Evolutionary conservation across 352 stramenopile genomes (phyloP).

Genomic region (Pythium monospermum): DNA sequence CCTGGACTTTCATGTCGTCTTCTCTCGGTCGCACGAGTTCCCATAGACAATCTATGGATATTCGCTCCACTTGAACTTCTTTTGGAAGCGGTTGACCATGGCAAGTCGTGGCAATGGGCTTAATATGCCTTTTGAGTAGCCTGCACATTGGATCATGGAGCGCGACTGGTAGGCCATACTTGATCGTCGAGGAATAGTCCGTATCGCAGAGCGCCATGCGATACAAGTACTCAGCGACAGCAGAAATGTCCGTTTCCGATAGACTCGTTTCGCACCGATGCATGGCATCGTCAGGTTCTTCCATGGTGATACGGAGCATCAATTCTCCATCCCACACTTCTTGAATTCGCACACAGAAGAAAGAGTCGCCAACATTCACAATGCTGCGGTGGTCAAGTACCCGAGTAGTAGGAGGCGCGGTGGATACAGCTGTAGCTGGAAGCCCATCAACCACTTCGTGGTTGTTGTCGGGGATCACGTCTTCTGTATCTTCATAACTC

Average conservation of each 20-base stretch:
- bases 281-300: conserved; percentile 39
- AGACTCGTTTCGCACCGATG: conserved; percentile 29
- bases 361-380: conserved; percentile 35
- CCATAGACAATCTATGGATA: conserved; percentile 15
- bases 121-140: conserved; percentile 15
- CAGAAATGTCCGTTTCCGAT: conserved; percentile 27
- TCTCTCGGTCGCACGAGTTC: neutral
- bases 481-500: neutral
- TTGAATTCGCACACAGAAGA: conserved; percentile 56
- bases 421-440: too few species aligned
- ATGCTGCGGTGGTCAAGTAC: conserved; percentile 52
- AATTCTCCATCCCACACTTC: conserved; percentile 65
- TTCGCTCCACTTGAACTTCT: neutral
- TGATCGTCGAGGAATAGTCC: conserved; percentile 16
- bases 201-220: conserved; percentile 12
- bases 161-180: conserved; percentile 23
- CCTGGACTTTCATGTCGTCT: neutral
- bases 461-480: neutral
- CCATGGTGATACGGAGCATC: conserved; percentile 47
- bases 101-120: neutral
- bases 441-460: too few species aligned
- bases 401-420: neutral
- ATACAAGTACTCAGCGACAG: conserved; percentile 31
- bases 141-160: conserved; percentile 25
- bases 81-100: neutral